These are phyloP conservation scores for Suhomyces kunorum DNA, from an alignment of 1,139 yeast genomes.

Conservation along the genomic window DNA sequence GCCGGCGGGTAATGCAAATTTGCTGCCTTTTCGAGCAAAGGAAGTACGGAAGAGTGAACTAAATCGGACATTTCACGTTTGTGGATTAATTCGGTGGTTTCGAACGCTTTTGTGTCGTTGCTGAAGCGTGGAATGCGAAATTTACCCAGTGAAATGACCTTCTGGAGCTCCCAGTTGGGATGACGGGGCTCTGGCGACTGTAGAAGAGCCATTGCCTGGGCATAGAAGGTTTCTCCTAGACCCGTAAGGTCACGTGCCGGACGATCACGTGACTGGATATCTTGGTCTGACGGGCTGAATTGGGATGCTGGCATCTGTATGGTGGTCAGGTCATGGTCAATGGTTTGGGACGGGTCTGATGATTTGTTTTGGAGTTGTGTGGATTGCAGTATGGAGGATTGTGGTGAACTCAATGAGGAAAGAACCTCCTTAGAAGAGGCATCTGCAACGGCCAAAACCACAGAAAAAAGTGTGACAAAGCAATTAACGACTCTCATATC, in stretches of 20 bases:
- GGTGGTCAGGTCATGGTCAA: neutral
- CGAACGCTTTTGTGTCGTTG: slow-evolving; percentile 19
- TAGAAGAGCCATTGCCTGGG: slow-evolving; percentile 3
- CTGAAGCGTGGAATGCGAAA: slow-evolving; percentile 30
- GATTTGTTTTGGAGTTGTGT: neutral
- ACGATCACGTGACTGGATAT: neutral
- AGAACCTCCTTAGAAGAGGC: neutral
- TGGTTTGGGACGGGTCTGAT: neutral
- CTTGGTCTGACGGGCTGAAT: neutral
- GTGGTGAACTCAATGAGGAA: neutral
- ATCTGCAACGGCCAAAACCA: neutral
- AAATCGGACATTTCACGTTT: slow-evolving; percentile 1
- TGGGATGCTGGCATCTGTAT: neutral
- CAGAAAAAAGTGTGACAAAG: neutral
- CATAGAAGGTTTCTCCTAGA: neutral
- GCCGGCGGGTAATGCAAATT: slow-evolving; percentile 20
- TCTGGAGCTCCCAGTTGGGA: slow-evolving; percentile 3
- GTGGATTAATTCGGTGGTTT: slow-evolving; percentile 7
- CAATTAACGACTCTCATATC: slow-evolving; percentile 1
- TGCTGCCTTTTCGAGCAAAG: slow-evolving; percentile 15
- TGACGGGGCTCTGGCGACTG: slow-evolving; percentile 1
- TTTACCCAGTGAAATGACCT: slow-evolving; percentile 14
- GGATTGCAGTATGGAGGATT: neutral
- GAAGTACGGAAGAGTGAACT: slow-evolving; percentile 6
- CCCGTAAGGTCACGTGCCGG: no score